Conservation (phyloP, 495 filamentous ascomycete species). For the Aspergillus steynii region DNA sequence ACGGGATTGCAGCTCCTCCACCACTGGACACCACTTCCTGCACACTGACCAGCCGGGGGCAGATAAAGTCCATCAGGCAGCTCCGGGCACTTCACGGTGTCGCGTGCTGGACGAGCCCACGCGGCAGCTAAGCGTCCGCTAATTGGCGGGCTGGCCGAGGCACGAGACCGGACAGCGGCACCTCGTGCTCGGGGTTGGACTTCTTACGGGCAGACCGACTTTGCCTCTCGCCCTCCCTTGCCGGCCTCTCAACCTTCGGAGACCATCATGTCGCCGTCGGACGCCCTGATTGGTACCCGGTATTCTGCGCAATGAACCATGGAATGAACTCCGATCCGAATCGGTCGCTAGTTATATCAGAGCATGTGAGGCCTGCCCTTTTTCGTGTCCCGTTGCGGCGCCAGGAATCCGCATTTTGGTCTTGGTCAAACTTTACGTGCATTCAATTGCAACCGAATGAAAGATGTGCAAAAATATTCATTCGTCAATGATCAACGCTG, state of each 20-base stretch:
- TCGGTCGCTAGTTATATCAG: background rate
- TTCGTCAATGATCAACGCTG: background rate
- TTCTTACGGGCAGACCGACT: slow-evolving; percentile 17
- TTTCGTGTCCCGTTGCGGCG: background rate
- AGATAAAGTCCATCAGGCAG: too few relatives aligned
- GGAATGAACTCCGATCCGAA: background rate
- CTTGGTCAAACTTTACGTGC: too few relatives aligned
- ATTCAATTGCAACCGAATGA: background rate
- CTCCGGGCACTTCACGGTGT: slow-evolving; percentile 24
- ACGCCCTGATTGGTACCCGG: background rate
- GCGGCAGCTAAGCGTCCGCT: slow-evolving; percentile 25
- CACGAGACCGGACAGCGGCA: slow-evolving; percentile 20
- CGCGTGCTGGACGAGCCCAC: slow-evolving; percentile 49
- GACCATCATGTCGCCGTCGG: background rate
- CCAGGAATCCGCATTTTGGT: too few relatives aligned
- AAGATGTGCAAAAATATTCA: background rate
- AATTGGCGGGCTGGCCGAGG: slow-evolving; percentile 32
- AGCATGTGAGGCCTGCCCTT: background rate
- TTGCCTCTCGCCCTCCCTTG: background rate
- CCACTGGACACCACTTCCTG: background rate
- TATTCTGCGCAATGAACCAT: background rate
- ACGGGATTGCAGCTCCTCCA: slow-evolving; percentile 9
- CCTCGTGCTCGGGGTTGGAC: slow-evolving; percentile 18
- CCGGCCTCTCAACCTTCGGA: background rate
- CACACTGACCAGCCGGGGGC: too few relatives aligned